A percentile compares a stretch with the other conserved stretches of the same genome.
phyloP scores from a whole-genome alignment of 306 rosid species.

The Quercus dentata region DNA sequence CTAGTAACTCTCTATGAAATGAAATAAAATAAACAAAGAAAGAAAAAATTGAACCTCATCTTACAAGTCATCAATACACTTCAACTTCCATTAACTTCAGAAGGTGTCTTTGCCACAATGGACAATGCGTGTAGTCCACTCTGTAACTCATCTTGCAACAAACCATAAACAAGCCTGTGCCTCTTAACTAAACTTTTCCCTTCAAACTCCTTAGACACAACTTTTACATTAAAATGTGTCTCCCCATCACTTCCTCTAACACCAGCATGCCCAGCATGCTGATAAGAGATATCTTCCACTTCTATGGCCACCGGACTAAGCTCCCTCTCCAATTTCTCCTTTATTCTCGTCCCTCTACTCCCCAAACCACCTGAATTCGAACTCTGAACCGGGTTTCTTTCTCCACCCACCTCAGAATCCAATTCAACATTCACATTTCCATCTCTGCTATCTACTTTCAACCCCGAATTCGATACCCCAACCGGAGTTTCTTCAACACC shows the following conservation, averaged over 20 bases:
- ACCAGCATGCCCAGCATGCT: constrained; percentile 84
- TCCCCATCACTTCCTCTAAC: constrained; percentile 72
- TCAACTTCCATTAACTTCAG: constrained; percentile 47
- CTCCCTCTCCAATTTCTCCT: constrained; percentile 60
- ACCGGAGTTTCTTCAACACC: background rate
- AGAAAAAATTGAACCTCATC: constrained; percentile 27
- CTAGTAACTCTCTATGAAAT: background rate
- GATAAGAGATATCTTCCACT: constrained; percentile 77
- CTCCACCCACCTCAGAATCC: constrained; percentile 11
- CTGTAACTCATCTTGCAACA: constrained; percentile 77
- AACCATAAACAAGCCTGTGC: constrained; percentile 67
- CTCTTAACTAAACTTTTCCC: constrained; percentile 89
- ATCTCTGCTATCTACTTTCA: background rate
- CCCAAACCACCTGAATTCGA: constrained; percentile 32
- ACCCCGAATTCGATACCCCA: constrained; percentile 1
- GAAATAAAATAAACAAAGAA: background rate
- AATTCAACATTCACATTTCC: background rate
- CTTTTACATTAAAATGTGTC: constrained; percentile 79
- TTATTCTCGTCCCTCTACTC: constrained; percentile 81
- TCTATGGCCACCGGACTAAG: constrained; percentile 56
- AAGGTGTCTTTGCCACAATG: constrained; percentile 75
- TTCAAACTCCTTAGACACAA: constrained; percentile 67
- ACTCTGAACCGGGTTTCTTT: background rate
- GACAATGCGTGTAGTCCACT: constrained; percentile 81
- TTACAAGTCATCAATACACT: background rate